Evolutionary conservation across 768 basidiomycete species (phyloP).

Genomic region (Leccinum uliginosum): DNA sequence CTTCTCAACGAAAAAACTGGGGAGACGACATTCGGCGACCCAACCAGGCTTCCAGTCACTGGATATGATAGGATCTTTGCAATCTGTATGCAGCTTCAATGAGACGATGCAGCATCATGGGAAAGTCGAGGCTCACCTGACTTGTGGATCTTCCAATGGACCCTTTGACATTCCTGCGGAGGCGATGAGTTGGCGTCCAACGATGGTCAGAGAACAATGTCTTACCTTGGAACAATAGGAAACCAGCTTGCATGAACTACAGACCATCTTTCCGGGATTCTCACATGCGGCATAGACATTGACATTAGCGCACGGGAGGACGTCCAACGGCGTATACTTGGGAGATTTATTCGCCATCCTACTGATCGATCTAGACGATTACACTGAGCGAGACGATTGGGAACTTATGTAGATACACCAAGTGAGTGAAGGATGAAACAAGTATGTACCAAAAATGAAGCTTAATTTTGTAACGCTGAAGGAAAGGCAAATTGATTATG

Average conservation of each 20-base stretch:
- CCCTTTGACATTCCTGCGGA: conserved; percentile 38
- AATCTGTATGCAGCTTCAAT: conserved; percentile 15
- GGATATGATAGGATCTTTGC: conserved; percentile 20
- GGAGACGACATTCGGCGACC: conserved; percentile 16
- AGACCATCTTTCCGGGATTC: conserved; percentile 28
- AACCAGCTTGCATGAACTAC: conserved; percentile 35
- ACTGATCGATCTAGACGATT: background rate
- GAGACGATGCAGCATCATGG: background rate
- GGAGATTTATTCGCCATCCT: conserved; percentile 4
- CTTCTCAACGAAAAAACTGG: conserved; percentile 12
- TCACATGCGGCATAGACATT: conserved; percentile 24
- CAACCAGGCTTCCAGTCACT: conserved; percentile 21
- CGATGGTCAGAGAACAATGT: background rate
- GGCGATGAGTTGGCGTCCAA: background rate
- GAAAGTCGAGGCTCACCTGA: conserved; percentile 19
- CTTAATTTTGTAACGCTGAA: too few relatives aligned
- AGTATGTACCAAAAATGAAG: too few relatives aligned
- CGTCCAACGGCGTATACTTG: conserved; percentile 23
- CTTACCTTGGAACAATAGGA: conserved; percentile 40
- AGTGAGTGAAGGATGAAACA: too few relatives aligned
- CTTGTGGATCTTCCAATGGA: conserved; percentile 41
- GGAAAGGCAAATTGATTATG: too few relatives aligned
- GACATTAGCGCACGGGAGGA: conserved; percentile 36
- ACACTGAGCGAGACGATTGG: too few relatives aligned
- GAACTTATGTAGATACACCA: too few relatives aligned